These are phyloP conservation scores for Yamadazyma trypodendri DNA, from an alignment of 1,139 yeast genomes.

Conservation along the genomic window DNA sequence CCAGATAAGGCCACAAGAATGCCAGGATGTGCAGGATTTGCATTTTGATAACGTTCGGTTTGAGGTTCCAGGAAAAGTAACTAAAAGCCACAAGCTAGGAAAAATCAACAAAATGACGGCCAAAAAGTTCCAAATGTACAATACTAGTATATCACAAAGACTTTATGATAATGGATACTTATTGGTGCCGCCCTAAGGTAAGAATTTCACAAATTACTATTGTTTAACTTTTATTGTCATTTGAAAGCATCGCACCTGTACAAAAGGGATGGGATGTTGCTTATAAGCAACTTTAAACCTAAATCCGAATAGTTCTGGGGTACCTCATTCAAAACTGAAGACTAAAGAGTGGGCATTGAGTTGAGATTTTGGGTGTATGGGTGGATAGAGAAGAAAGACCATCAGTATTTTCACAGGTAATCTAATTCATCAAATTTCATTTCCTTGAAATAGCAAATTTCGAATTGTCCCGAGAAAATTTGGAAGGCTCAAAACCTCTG, in stretches of 20 bases:
- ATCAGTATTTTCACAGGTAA: background rate
- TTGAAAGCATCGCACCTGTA: background rate
- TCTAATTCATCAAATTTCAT: background rate
- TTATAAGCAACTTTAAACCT: background rate
- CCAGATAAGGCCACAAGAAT: background rate
- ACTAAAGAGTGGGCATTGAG: too few species aligned
- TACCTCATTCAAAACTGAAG: too few species aligned
- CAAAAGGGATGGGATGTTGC: background rate
- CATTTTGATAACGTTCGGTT: slow-evolving; percentile 5
- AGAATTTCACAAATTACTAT: too few species aligned
- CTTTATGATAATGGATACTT: background rate
- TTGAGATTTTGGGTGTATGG: too few species aligned
- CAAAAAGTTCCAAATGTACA: slow-evolving; percentile 2
- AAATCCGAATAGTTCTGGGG: too few species aligned
- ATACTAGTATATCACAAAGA: slow-evolving; percentile 7
- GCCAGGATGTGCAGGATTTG: background rate
- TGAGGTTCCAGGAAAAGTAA: slow-evolving; percentile 6
- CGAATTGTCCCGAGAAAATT: background rate
- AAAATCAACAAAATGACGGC: slow-evolving; percentile 7
- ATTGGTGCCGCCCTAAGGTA: background rate
- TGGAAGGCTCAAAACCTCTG: background rate
- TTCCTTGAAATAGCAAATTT: slow-evolving; percentile 1
- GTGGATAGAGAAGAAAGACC: too few species aligned
- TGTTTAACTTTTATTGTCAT: background rate
- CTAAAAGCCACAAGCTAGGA: slow-evolving; percentile 1